Evolutionary conservation across 768 basidiomycete species (phyloP).

Genomic region (Suillus occidentalis): DNA sequence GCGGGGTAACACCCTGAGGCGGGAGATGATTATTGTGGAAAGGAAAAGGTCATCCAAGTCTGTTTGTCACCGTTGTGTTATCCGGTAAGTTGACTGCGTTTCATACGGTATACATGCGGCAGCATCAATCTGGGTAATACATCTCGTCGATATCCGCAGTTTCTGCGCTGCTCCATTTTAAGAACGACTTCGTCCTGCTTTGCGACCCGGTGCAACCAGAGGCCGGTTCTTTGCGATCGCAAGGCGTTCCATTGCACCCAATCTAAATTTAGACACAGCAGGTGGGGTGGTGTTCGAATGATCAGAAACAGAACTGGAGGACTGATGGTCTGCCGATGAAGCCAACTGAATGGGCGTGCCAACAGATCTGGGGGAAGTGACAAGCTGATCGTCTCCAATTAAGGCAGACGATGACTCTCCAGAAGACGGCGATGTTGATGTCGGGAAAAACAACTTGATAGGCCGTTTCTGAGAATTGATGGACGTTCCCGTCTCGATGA

Average conservation of each 20-base stretch:
- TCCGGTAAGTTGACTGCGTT: neutral
- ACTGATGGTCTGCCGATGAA: neutral
- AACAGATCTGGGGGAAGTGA: neutral
- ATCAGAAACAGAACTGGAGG: neutral
- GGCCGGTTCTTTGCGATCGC: neutral
- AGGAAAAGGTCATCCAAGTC: neutral
- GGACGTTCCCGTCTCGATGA: neutral
- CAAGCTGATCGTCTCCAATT: neutral
- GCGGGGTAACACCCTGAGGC: neutral
- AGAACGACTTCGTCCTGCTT: neutral
- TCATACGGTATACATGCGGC: neutral
- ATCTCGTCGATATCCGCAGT: neutral
- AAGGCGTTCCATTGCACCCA: neutral
- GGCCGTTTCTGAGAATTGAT: neutral
- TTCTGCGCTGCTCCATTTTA: neutral
- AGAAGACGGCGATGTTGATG: neutral
- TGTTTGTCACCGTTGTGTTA: neutral
- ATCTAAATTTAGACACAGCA: neutral
- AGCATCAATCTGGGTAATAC: neutral
- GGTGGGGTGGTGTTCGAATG: neutral
- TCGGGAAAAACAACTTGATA: neutral
- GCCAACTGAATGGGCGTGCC: neutral
- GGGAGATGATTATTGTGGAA: neutral
- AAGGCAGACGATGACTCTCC: neutral
- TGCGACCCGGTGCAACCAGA: neutral